Evolutionary conservation across 805 yeast genomes (phyloP), one percentile per base, ranked within the genome.

Genomic region (Ogataea thermomethanolica): DNA sequence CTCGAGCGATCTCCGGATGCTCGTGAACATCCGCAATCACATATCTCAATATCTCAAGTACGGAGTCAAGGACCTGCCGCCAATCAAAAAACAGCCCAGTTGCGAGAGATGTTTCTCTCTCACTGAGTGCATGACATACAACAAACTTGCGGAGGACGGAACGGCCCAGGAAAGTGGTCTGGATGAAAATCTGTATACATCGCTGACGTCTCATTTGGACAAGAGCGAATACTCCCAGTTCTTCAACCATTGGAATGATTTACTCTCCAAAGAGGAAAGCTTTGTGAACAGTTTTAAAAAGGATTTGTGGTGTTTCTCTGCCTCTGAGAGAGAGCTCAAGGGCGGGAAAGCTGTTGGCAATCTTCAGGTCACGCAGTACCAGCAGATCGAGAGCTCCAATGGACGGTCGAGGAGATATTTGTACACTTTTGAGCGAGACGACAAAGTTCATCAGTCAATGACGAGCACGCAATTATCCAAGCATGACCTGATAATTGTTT

Each of bases 201-300:
- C 51, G 1, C 42, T 77, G 5, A 80, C 87, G 0, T 59, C 51
- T 0, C 87, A 81, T 54, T 57, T 85, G 29, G 33, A 48, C 25
- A 58, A 61, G 1, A 54, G 51, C 0, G 39, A 45, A 7, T 80
- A 86, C 43, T 57, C 62, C 4, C 64, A 64, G 2, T 93, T 84
- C 54, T 81, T 79, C 56, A 65, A 68, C 27, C 75, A 81, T 39
- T 91, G 96, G 95, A 86, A 86, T 53, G 64, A 64, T 11, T 61
- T 88, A 5, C 65, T 93, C 5, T 76, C 84, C 0, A 77, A 79
- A 49, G 98, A 91, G 59, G 95, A 83, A 50, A 71, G 78, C 1
- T 68, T 80, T 5, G 54, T 74, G 33, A 67, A 67, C 10, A 66
- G 71, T 25, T 57, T 73, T 32, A 76, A 75, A 35, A 73, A 74